Evolutionary conservation across 176 grass and related monocot genomes (phyloP), one percentile per base, ranked within the genome.

Genomic region (Lolium multiflorum): DNA sequence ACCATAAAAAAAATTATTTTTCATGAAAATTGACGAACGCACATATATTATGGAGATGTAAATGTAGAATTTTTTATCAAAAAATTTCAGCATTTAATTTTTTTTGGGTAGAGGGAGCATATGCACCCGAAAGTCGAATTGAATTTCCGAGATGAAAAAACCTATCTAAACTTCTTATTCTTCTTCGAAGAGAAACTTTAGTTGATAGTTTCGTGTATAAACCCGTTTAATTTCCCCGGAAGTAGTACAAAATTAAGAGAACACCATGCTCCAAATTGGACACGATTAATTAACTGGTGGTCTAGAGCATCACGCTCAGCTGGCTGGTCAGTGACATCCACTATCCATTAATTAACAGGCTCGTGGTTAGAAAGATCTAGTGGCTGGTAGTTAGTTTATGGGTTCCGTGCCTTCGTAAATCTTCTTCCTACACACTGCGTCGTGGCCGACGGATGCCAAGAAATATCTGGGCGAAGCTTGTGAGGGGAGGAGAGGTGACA

Each of bases 401-500:
- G 38, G 43, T 75, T 35, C 46, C 78, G 44, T 65, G 69, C 31
- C 46, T 28, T 14, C 1, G 57, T n/a, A 22, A 59, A 17, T 50
- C 56, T 62, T 63, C 9, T 24, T 37, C 37, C 6, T 18, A 4
- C 2, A 35, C 11, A 20, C 11, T 11, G 37, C 69, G 24, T 69
- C 62, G 17, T 24, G 52, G 43, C 58, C 51, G 2, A 37, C 14
- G 22, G 28, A 28, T 4, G 48, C 3, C 26, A 43, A 11, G 3
- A 79, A 78, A 84, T 72, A 89, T 84, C 74, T 72, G 15, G 52
- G 39, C 13, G 2, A 22, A 16, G 7, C 11, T 58, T 83, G 20
- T 72, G 84, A 71, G 65, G 63, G 41, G 6, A 52, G 2, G 28
- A 80, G 41, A 59, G 72, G 58, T 17, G 22, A 52, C 47, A 37